These are phyloP conservation scores for Nyssa sinensis DNA, from an alignment of 148 eudicot species.

Conservation along the genomic window DNA sequence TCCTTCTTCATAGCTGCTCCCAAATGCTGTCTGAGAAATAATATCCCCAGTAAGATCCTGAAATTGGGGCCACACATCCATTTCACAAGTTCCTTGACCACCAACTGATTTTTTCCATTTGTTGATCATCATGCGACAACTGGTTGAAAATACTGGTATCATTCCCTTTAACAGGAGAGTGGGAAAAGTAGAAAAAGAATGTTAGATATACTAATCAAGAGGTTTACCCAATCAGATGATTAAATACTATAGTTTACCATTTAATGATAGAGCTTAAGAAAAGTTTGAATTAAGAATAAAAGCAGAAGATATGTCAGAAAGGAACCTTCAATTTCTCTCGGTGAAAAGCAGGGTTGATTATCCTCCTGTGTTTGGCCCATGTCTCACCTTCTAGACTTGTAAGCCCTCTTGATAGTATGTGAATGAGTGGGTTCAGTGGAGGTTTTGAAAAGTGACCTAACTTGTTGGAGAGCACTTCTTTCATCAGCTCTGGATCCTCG, in stretches of 20 bases:
- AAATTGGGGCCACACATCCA: constrained; percentile 53
- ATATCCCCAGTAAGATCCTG: constrained; percentile 47
- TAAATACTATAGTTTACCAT: too few species aligned
- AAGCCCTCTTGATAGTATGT: constrained; percentile 29
- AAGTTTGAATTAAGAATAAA: neutral
- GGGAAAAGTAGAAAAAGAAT: too few species aligned
- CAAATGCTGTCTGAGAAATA: constrained; percentile 55
- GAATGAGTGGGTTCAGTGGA: constrained; percentile 21
- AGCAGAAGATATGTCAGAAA: neutral
- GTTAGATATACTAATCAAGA: too few species aligned
- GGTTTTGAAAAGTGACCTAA: constrained; percentile 35
- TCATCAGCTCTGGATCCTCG: constrained; percentile 38
- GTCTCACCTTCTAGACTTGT: constrained; percentile 35
- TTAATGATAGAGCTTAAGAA: too few species aligned
- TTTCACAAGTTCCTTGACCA: constrained; percentile 33
- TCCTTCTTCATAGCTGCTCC: constrained; percentile 57
- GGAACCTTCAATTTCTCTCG: constrained; percentile 38
- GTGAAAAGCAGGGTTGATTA: constrained; percentile 43
- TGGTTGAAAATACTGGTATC: constrained; percentile 17
- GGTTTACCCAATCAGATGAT: too few species aligned
- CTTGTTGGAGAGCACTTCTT: constrained; percentile 45
- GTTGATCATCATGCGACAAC: constrained; percentile 24
- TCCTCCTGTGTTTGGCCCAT: constrained; percentile 40
- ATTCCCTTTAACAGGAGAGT: constrained; percentile 15
- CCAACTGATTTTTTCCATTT: constrained; percentile 27